phyloP scores from a whole-genome alignment of 176 grass and related monocot genomes.

The Zoysia japonica region DNA sequence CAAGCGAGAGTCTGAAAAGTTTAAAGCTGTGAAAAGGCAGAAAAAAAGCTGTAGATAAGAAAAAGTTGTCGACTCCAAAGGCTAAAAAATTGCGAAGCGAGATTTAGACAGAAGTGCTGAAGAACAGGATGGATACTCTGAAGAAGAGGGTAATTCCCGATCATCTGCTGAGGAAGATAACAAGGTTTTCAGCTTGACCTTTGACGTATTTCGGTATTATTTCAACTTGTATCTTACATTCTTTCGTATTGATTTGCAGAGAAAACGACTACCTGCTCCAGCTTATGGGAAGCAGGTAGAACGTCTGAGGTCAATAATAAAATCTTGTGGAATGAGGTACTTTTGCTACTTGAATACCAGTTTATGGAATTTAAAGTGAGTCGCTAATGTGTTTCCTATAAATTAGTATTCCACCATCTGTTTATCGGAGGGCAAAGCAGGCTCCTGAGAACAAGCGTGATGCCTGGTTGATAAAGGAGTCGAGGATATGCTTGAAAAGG shows the following conservation, averaged over 20 bases:
- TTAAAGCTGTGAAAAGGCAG: slow-evolving; percentile 58
- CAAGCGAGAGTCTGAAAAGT: slow-evolving; percentile 55
- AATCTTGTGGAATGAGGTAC: slow-evolving; percentile 91
- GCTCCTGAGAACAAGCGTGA: slow-evolving; percentile 85
- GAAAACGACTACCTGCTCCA: slow-evolving; percentile 61
- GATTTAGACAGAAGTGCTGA: slow-evolving; percentile 42
- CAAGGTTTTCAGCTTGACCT: slow-evolving; percentile 44
- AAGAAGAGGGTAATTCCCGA: slow-evolving; percentile 52
- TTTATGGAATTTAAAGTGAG: slow-evolving; percentile 10
- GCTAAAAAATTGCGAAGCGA: slow-evolving; percentile 55
- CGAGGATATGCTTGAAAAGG: slow-evolving; percentile 92
- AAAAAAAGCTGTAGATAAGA: slow-evolving; percentile 50
- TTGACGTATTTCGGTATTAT: slow-evolving; percentile 16
- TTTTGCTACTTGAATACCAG: slow-evolving; percentile 25
- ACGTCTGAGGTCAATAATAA: slow-evolving; percentile 87
- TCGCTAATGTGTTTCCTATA: slow-evolving; percentile 44
- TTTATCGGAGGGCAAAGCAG: slow-evolving; percentile 89
- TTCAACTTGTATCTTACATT: slow-evolving; percentile 32
- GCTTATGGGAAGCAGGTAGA: slow-evolving; percentile 79
- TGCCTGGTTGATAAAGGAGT: slow-evolving; percentile 71
- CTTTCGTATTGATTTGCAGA: slow-evolving; percentile 58
- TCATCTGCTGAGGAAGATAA: slow-evolving; percentile 73
- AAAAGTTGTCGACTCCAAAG: slow-evolving; percentile 57
- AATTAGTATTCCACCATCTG: slow-evolving; percentile 71
- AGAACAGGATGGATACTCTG: slow-evolving; percentile 48